Conservation (phyloP, 1,284 basidiomycete genomes). For the Mycena citricolor region DNA sequence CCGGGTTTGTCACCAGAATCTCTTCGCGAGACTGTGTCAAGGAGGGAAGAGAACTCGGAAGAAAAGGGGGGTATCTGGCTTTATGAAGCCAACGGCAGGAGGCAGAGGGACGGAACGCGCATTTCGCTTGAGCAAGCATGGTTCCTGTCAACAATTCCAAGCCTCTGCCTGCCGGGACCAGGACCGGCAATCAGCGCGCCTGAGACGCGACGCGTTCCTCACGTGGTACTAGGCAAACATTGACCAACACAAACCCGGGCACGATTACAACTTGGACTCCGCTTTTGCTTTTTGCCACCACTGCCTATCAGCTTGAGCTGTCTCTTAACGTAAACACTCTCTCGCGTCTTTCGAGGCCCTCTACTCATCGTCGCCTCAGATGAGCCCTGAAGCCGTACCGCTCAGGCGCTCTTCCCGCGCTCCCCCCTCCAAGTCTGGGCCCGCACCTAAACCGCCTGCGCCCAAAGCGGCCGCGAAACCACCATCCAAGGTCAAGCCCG, state of each 20-base stretch:
- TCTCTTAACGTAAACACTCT: neutral
- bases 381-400: constrained; percentile 29
- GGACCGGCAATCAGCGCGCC: no score
- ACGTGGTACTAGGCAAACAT: constrained; percentile 5
- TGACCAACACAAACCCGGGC: no score
- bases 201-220: constrained; percentile 1
- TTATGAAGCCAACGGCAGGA: no score
- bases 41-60: no score
- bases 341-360: constrained; percentile 6
- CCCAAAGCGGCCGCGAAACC: constrained; percentile 31
- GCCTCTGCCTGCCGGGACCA: no score
- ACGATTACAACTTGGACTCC: no score
- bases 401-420: constrained; percentile 54
- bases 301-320: no score
- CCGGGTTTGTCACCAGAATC: constrained; percentile 64
- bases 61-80: no score
- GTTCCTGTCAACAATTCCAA: no score
- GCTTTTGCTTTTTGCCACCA: neutral
- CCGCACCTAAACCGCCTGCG: constrained; percentile 29
- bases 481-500: constrained; percentile 33
- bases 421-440: constrained; percentile 38
- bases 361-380: constrained; percentile 24
- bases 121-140: no score
- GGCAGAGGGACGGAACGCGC: no score
- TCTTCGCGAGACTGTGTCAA: no score